Percentiles rank a stretch among this genome's conserved stretches.
Conservation (phyloP, 2,329 filamentous ascomycete genomes). For the Nemania sp. region DNA sequence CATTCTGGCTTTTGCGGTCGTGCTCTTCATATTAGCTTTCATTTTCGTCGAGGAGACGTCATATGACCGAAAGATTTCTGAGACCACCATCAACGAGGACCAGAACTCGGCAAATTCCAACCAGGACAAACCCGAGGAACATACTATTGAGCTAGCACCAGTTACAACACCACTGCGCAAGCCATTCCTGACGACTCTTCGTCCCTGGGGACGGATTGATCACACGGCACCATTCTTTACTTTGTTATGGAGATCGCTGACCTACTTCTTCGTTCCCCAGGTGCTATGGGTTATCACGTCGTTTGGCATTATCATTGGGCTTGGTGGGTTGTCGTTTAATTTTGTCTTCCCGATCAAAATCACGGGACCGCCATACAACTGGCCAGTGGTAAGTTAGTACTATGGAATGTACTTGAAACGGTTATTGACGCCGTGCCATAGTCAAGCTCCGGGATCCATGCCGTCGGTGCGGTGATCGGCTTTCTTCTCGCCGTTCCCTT, state of each 20-base stretch:
- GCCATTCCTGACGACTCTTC: constrained; percentile 46
- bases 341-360: constrained; percentile 52
- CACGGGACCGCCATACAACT: constrained; percentile 48
- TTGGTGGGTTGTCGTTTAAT: constrained; percentile 52
- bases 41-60: constrained; percentile 57
- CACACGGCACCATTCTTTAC: constrained; percentile 46
- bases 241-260: constrained; percentile 48
- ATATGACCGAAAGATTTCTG: constrained; percentile 44
- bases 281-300: constrained; percentile 53
- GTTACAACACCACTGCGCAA: constrained; percentile 41
- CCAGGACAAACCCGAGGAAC: constrained; percentile 35
- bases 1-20: constrained; percentile 57
- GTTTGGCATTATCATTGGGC: constrained; percentile 51
- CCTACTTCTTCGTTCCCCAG: constrained; percentile 50
- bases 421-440: constrained; percentile 23
- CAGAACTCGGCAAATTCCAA: constrained; percentile 6
- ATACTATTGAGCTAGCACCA: constrained; percentile 26
- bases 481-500: constrained; percentile 46
- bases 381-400: constrained; percentile 42
- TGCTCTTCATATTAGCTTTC: constrained; percentile 51
- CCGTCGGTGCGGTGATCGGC: constrained; percentile 44
- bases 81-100: not conserved
- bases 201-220: constrained; percentile 45
- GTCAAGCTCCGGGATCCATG: constrained; percentile 37
- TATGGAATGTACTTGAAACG: not conserved